Evolutionary conservation across 768 basidiomycete genomes (phyloP), one percentile per base, ranked within the genome.

Genomic region (Calvatia gigantea): DNA sequence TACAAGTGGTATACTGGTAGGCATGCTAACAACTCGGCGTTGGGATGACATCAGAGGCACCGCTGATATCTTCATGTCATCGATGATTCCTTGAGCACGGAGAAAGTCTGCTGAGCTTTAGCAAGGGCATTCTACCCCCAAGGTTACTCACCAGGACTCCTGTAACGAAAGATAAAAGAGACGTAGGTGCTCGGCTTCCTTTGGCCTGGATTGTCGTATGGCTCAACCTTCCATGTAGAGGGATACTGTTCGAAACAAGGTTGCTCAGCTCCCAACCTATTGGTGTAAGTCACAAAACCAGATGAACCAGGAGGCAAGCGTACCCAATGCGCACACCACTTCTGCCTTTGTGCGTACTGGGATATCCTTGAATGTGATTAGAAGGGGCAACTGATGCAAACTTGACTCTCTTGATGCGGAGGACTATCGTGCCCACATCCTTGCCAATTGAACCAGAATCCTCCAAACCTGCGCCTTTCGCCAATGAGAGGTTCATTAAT

Each of bases 91-190:
- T 65, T 83, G 82, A 27, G 74, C 63, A 58, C 74, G 70, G 45
- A 83, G 64, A 55, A 80, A 83, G 37, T 78, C 83, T 82, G 54
- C 28, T 45, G 51, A 17, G 8, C n/a, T 4, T 15, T 51, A 38
- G 35, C 25, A 54, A 33, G 25, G 17, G 31, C 21, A 52, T 46
- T 35, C n/a, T 4, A 9, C 32, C 31, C 21, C 7, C 29, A 37
- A 45, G 6, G 43, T 45, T 23, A 33, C 51, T 39, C 57, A 84
- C 86, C 82, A 53, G 67, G 70, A 33, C 81, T 72, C 23, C 84
- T 72, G 65, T 89, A 89, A 37, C 83, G 75, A 64, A 89, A 90
- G 2, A 81, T 71, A 62, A 89, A 89, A 14, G 83, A 80, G 23
- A 87, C 83, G 51, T 78, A 81, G n/a, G 84, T 79, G 35, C 66